Base-by-base conservation (phyloP, 306 rosid genomes). In the Quercus mongolica region DNA sequence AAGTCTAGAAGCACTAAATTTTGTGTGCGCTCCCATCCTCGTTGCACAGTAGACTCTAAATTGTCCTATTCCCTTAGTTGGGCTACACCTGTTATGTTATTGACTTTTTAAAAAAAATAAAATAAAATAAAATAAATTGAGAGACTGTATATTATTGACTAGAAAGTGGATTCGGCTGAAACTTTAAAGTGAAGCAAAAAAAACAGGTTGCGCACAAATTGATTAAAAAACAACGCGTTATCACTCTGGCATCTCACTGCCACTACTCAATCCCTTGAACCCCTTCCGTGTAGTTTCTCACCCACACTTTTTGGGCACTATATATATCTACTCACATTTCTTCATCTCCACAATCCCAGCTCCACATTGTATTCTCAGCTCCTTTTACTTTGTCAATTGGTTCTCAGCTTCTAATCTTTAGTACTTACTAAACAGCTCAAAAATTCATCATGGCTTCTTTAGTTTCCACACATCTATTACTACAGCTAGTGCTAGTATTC, bases 401-500 rank as follows among this genome's bases (percentile, higher is more conserved):
- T 38, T 38, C 10, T 38, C 46, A 7, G 26, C n/a, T 30, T 25
- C 2, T 31, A 21, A 25, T 58, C 25, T 8, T 21, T 10, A n/a
- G 5, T 13, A 21, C 14, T 58, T 58, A 21, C 14, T 20, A 58
- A 58, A 2, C 11, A 38, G 26, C 25, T 26, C 12, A 2, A n/a
- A 13, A 49, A 28, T 69, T 41, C 11, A 63, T 72, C 17, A 84
- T 88, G 93, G 82, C 93, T 12, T 80, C 80, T 79, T 76, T 74
- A 1, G 3, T 23, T 33, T 76, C 67, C 73, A 33, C 57, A 0
- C 58, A 2, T 51, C 19, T 78, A 46, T 56, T 83, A 17, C 46
- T 82, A 4, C 44, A 14, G 7, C 44, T 73, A 79, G 1, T 91
- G 90, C 71, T 84, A 82, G 35, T 93, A 88, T 7, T 38, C 46